These are phyloP conservation scores for Dryas drummondii DNA, from an alignment of 306 rosid species.

Conservation along the genomic window DNA sequence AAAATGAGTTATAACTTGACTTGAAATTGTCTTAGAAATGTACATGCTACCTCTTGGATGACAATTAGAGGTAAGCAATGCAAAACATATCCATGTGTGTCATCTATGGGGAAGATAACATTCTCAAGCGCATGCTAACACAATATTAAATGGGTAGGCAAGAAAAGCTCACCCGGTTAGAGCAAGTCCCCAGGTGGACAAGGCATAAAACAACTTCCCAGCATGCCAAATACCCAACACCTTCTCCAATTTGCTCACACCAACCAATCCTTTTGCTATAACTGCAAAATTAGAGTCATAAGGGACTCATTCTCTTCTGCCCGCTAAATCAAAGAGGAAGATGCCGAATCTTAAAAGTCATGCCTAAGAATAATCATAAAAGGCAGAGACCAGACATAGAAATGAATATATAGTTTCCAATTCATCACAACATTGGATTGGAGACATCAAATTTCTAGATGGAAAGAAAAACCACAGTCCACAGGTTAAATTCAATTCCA, in stretches of 20 bases:
- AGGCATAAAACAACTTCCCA: conserved; percentile 71
- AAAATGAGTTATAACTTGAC: background rate
- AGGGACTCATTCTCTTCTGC: conserved; percentile 13
- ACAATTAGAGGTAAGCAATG: background rate
- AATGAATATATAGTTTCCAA: background rate
- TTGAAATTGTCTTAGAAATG: background rate
- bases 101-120: background rate
- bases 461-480: conserved; percentile 3
- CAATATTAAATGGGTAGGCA: background rate
- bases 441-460: conserved; percentile 9
- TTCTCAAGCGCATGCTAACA: conserved; percentile 4
- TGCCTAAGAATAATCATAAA: conserved; percentile 3
- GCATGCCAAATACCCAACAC: conserved; percentile 76
- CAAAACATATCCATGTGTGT: background rate
- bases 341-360: background rate
- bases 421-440: conserved; percentile 6
- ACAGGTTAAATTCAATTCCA: conserved; percentile 7
- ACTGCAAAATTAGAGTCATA: conserved; percentile 48
- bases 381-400: background rate
- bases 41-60: background rate
- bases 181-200: conserved; percentile 98
- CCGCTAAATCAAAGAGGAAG: conserved; percentile 1
- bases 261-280: conserved; percentile 59
- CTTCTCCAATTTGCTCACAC: conserved; percentile 69
- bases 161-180: conserved; percentile 62